These are phyloP conservation scores for Apostasia ramifera DNA, from an alignment of 106 monocot species.

Conservation along the genomic window DNA sequence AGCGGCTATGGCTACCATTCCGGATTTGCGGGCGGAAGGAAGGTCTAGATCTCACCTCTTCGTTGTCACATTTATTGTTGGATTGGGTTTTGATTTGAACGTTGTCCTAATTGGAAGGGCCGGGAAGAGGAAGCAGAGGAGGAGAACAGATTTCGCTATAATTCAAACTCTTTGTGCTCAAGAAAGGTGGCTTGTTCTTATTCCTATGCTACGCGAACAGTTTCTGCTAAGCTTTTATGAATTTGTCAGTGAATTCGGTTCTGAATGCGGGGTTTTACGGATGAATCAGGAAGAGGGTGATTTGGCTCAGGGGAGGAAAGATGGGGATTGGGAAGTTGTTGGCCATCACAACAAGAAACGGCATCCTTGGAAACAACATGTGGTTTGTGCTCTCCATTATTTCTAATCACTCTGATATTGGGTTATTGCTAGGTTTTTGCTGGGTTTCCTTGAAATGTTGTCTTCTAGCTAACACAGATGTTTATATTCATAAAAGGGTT, in stretches of 20 bases:
- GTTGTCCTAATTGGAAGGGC: not conserved
- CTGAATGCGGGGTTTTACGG: not conserved
- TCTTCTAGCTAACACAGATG: no score
- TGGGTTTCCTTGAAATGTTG: no score
- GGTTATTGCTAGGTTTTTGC: no score
- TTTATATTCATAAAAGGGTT: no score
- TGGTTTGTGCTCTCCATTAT: conserved; percentile 12
- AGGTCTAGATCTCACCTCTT: conserved; percentile 3
- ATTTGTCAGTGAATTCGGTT: not conserved
- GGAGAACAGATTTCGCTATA: not conserved
- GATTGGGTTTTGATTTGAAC: not conserved
- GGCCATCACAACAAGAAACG: conserved; percentile 34
- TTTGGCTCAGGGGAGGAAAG: conserved; percentile 13
- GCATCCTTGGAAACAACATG: conserved; percentile 10
- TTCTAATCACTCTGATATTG: no score
- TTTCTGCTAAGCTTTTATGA: no score
- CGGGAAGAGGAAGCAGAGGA: conserved; percentile 11
- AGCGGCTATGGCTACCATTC: conserved; percentile 8
- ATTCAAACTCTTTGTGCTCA: conserved; percentile 1
- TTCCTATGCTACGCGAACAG: not conserved
- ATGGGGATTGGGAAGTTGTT: conserved; percentile 54
- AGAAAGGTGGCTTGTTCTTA: conserved; percentile 13
- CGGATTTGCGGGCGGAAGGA: conserved; percentile 5
- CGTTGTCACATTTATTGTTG: not conserved
- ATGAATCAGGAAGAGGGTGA: conserved; percentile 11